These are phyloP conservation scores for Grosmannia clavigera DNA, from an alignment of 2,329 filamentous ascomycete genomes.

Conservation along the genomic window DNA sequence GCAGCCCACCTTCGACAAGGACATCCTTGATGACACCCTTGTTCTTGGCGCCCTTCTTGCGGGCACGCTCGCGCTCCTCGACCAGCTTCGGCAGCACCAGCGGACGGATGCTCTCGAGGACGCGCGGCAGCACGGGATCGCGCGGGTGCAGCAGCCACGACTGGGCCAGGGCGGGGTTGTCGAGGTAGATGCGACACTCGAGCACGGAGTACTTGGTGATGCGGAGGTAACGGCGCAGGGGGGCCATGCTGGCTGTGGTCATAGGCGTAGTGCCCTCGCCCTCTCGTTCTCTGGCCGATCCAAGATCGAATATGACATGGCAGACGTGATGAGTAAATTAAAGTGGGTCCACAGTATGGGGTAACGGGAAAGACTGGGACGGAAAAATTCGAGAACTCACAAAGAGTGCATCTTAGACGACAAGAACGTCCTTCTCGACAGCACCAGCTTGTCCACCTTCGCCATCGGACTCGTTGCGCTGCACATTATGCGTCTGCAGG, in stretches of 20 bases:
- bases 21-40: conserved; percentile 77
- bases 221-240: conserved; percentile 76
- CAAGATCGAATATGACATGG: too few relatives aligned
- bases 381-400: background rate
- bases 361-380: background rate
- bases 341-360: too few relatives aligned
- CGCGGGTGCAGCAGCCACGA: conserved; percentile 74
- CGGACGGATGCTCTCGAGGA: conserved; percentile 76
- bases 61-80: conserved; percentile 63
- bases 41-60: conserved; percentile 57
- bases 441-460: too few relatives aligned
- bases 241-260: conserved; percentile 51
- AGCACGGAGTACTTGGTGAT: conserved; percentile 90
- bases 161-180: conserved; percentile 71
- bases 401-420: background rate
- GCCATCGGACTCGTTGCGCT: background rate
- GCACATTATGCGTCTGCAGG: conserved; percentile 6
- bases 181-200: conserved; percentile 93
- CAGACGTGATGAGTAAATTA: too few relatives aligned
- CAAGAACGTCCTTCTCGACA: too few relatives aligned
- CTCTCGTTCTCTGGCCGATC: background rate
- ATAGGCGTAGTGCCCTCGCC: too few relatives aligned
- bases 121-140: conserved; percentile 63
- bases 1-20: conserved; percentile 53
- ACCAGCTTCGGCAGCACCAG: conserved; percentile 81